Evolutionary conservation across 2,329 filamentous ascomycete species (phyloP).

Genomic region (Paraconiothyrium sp.): DNA sequence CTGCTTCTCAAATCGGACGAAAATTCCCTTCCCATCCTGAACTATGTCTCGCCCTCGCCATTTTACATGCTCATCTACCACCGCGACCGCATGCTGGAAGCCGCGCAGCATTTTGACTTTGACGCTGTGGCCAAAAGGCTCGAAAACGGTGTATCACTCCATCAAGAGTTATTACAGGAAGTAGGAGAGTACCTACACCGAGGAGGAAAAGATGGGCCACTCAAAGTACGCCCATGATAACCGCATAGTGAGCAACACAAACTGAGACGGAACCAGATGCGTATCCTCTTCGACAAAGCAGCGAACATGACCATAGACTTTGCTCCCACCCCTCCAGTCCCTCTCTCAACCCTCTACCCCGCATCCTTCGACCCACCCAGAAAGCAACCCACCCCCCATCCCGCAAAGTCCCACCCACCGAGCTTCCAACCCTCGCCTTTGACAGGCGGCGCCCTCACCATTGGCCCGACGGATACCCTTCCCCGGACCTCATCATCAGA

Average conservation of each 20-base stretch:
- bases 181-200: conserved; percentile 40
- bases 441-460: conserved; percentile 46
- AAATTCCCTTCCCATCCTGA: conserved; percentile 59
- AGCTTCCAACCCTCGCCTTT: conserved; percentile 44
- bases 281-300: conserved; percentile 61
- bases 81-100: conserved; percentile 76
- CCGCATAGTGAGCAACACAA: neutral
- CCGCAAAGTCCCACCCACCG: conserved; percentile 33
- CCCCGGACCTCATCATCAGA: conserved; percentile 29
- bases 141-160: conserved; percentile 45
- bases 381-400: conserved; percentile 28
- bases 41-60: conserved; percentile 64
- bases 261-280: conserved; percentile 53
- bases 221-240: conserved; percentile 33
- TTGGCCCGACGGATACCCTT: conserved; percentile 42
- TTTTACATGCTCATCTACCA: conserved; percentile 86
- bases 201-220: conserved; percentile 32
- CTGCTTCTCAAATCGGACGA: conserved; percentile 44
- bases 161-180: conserved; percentile 42
- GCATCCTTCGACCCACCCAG: conserved; percentile 60
- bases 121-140: conserved; percentile 44
- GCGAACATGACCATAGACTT: conserved; percentile 52
- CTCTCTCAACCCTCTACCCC: conserved; percentile 68
- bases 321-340: conserved; percentile 50
- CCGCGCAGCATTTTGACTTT: conserved; percentile 62